Evolutionary conservation across 331 rosid species (phyloP), one percentile per base, ranked within the genome.

Genomic region (Ulmus americana): DNA sequence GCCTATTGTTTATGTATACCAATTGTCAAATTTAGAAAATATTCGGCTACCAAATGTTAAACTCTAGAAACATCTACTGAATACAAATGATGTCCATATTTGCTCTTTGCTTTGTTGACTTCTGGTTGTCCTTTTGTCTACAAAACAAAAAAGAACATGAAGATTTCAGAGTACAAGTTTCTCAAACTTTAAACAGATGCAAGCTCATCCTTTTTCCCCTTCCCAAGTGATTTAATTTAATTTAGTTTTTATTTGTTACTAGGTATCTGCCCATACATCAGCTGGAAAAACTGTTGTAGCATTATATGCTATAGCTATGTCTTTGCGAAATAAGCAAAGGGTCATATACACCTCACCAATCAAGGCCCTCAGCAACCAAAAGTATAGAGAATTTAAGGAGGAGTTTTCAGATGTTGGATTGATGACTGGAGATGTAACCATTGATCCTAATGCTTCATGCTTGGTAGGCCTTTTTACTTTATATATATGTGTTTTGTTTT

Each of bases 251-350:
- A n/a, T 66, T 55, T 20, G 8, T 38, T 51, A 9, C 16, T 51
- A 91, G 97, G 98, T 92, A 16, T 92, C 96, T 69, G 96, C 98
- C 28, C 98, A 92, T 73, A 92, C 98, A 0, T 92, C 98, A 55
- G 95, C 98, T 68, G 98, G 96, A 12, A 92, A 92, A 73, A 92
- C 96, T 10, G 95, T 86, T 10, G 96, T 92, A 0, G 97, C 96
- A 0, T 78, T 63, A 46, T 92, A 92, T 80, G 96, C 97, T 4
- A 92, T 92, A 78, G 96, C 97, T 15, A 83, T 88, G 97, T 92
- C 96, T 10, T 71, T 92, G 51, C 83, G 84, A 4, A 76, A 88
- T 9, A 86, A 85, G 15, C 97, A 92, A 65, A 82, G 97, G 2
- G 98, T 92, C 48, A 83, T 92, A 71, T 92, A 92, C 74, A 92